Evolutionary conservation across 306 rosid genomes (phyloP).

Genomic region (Begonia loranthoides): DNA sequence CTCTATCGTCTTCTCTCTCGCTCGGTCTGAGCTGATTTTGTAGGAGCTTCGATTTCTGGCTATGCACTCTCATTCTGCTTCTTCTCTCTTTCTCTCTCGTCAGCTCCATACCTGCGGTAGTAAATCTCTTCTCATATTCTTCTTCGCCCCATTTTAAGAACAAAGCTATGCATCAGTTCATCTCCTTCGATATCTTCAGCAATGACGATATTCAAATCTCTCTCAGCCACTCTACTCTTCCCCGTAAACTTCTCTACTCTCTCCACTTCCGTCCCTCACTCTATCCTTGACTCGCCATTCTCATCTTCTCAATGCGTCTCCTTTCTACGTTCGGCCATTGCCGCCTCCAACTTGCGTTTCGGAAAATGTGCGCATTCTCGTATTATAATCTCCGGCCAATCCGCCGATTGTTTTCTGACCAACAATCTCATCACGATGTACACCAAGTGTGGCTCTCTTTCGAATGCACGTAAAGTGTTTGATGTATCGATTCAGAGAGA

Average conservation of each 20-base stretch:
- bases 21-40: no score
- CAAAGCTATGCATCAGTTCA: background rate
- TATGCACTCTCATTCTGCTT: no score
- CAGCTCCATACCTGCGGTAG: no score
- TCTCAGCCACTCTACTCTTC: background rate
- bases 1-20: no score
- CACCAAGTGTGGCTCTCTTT: slow-evolving; percentile 44
- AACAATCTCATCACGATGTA: slow-evolving; percentile 76
- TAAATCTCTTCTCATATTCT: no score
- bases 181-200: slow-evolving; percentile 1
- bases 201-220: background rate
- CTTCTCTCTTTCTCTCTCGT: no score
- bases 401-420: slow-evolving; percentile 30
- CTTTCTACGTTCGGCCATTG: slow-evolving; percentile 47
- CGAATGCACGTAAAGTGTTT: slow-evolving; percentile 53
- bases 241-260: no score
- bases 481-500: slow-evolving; percentile 38
- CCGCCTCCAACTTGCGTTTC: slow-evolving; percentile 32
- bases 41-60: no score
- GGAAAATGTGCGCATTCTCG: slow-evolving; percentile 53
- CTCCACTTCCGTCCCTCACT: no score
- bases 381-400: slow-evolving; percentile 31
- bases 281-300: background rate
- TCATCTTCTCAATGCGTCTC: slow-evolving; percentile 45
- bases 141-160: no score